Evolutionary conservation across 805 yeast species (phyloP).

Genomic region (Barnettozyma salicaria): DNA sequence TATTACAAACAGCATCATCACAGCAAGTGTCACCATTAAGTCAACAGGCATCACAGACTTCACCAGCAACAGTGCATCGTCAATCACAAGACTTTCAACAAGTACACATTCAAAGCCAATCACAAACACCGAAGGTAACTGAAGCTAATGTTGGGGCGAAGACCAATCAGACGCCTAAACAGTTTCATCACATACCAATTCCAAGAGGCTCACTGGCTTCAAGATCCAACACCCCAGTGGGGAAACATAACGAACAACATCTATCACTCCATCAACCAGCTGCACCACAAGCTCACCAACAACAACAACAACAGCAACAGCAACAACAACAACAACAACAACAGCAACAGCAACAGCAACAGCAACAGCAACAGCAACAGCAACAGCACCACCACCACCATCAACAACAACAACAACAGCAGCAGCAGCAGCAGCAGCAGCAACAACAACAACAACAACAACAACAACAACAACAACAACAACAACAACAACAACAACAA

Average conservation of each 20-base stretch:
- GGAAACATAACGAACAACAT: background rate
- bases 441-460: background rate
- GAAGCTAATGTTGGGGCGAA: too few relatives aligned
- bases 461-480: background rate
- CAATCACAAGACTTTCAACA: conserved; percentile 14
- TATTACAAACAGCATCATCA: conserved; percentile 10
- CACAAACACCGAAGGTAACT: too few relatives aligned
- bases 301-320: conserved; percentile 10
- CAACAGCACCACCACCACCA: conserved; percentile 2
- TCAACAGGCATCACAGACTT: conserved; percentile 22
- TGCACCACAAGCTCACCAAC: conserved; percentile 1
- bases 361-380: background rate
- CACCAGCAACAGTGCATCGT: conserved; percentile 3
- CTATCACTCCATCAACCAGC: background rate
- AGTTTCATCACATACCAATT: conserved; percentile 25
- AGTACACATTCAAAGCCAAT: conserved; percentile 1
- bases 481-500: conserved; percentile 3
- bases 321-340: conserved; percentile 4
- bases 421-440: background rate
- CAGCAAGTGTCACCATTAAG: too few relatives aligned
- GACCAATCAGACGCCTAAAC: conserved; percentile 16
- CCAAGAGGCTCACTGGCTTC: conserved; percentile 21
- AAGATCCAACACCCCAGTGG: conserved; percentile 15
- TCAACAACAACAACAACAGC: background rate
- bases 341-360: conserved; percentile 4